Conservation (phyloP, 1,284 basidiomycete species). For the Leccinum idahoense region DNA sequence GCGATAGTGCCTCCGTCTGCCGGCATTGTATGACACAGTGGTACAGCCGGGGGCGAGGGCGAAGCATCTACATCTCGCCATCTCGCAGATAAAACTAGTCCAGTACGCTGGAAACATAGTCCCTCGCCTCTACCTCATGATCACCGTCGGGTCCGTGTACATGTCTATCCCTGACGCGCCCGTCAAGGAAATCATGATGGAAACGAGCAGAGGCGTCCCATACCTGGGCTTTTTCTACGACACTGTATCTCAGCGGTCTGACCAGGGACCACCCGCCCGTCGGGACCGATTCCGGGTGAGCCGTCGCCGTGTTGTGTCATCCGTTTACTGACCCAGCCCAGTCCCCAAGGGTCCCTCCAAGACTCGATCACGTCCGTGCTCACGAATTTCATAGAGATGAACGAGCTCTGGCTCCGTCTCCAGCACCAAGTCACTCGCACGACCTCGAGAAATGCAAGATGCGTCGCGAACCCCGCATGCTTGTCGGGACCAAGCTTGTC, state of each 20-base stretch:
- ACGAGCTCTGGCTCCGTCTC: constrained; percentile 39
- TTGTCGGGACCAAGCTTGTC: too few species aligned
- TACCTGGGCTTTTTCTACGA: constrained; percentile 87
- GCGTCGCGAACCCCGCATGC: too few species aligned
- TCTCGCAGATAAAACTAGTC: constrained; percentile 92
- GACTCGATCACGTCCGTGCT: constrained; percentile 85
- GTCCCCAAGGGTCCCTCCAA: constrained; percentile 84
- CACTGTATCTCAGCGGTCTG: constrained; percentile 90
- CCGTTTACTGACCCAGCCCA: constrained; percentile 27
- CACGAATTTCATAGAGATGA: constrained; percentile 98
- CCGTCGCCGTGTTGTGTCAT: constrained; percentile 7
- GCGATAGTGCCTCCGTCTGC: too few species aligned
- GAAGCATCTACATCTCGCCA: constrained; percentile 36
- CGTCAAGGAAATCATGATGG: constrained; percentile 96
- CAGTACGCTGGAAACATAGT: constrained; percentile 96
- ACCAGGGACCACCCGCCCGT: constrained; percentile 90
- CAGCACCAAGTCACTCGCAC: too few species aligned
- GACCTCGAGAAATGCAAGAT: too few species aligned
- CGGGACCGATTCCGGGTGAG: constrained; percentile 76
- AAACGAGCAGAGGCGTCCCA: constrained; percentile 97
- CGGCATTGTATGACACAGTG: too few species aligned
- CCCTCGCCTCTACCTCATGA: constrained; percentile 94
- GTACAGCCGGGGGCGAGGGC: too few species aligned
- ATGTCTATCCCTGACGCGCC: constrained; percentile 96
- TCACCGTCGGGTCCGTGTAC: constrained; percentile 95